These are phyloP conservation scores for Solanum gracilifrons DNA, from an alignment of 257 asterid genomes.

Conservation along the genomic window DNA sequence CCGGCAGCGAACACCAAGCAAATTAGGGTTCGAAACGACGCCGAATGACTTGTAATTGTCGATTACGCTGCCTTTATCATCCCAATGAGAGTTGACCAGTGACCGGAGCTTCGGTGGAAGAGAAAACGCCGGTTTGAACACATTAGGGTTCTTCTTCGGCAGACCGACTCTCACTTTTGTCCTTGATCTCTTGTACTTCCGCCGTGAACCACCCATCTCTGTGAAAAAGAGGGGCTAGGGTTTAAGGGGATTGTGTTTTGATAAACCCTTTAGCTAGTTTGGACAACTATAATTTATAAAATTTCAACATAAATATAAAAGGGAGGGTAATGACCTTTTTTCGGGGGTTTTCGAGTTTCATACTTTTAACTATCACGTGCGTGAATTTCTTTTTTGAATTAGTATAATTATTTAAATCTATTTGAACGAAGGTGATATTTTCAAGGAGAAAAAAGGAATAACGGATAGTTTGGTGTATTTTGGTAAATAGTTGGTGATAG, in stretches of 20 bases:
- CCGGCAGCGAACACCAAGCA: constrained; percentile 78
- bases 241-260: constrained; percentile 4
- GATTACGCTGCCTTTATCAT: constrained; percentile 71
- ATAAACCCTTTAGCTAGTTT: background rate
- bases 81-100: constrained; percentile 64
- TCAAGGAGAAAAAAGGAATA: background rate
- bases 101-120: constrained; percentile 72
- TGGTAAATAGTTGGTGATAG: too few relatives aligned
- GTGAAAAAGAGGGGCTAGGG: constrained; percentile 17
- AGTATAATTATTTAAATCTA: too few relatives aligned
- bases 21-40: constrained; percentile 83
- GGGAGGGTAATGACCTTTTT: background rate
- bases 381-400: too few relatives aligned
- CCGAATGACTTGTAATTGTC: constrained; percentile 90
- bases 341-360: background rate
- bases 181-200: constrained; percentile 70
- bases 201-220: constrained; percentile 83
- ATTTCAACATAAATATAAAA: background rate
- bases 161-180: constrained; percentile 69
- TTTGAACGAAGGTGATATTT: background rate
- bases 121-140: constrained; percentile 86
- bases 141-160: constrained; percentile 63
- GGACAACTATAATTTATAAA: background rate
- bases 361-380: background rate
- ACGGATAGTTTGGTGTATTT: background rate